Conservation (phyloP, 306 rosid genomes). For the Clitoria ternatea region DNA sequence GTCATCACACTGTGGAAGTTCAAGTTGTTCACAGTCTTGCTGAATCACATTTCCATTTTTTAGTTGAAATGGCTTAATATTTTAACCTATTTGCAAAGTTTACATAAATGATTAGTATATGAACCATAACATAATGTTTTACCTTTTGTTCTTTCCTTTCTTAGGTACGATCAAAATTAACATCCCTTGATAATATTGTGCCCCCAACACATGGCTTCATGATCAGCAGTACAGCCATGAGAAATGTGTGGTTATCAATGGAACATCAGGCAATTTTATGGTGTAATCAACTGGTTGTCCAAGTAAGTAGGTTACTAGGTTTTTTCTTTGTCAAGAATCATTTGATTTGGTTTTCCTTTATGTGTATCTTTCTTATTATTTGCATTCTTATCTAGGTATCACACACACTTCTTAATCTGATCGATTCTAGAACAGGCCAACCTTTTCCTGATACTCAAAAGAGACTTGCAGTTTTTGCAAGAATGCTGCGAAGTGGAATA, state of each 20-base stretch:
- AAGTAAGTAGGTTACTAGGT: conserved; percentile 59
- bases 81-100: conserved; percentile 2
- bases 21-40: not conserved
- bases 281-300: conserved; percentile 94
- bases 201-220: conserved; percentile 97
- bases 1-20: not conserved
- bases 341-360: conserved; percentile 14
- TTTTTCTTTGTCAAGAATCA: conserved; percentile 13
- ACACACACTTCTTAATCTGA: conserved; percentile 88
- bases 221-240: conserved; percentile 94
- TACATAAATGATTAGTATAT: conserved; percentile 17
- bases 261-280: conserved; percentile 97
- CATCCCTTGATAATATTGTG: conserved; percentile 87
- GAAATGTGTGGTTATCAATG: conserved; percentile 98
- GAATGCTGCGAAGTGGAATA: conserved; percentile 87
- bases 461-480: conserved; percentile 62
- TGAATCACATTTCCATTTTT: conserved; percentile 2
- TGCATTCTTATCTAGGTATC: conserved; percentile 64
- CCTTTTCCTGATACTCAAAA: conserved; percentile 60
- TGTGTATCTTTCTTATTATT: conserved; percentile 30
- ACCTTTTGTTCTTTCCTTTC: conserved; percentile 25
- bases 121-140: conserved; percentile 15
- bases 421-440: conserved; percentile 72
- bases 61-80: not conserved
- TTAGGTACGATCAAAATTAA: conserved; percentile 78